Evolutionary conservation across 495 filamentous ascomycete species (phyloP), one percentile per base, ranked within the genome.

Genomic region (Daldinia childiae): DNA sequence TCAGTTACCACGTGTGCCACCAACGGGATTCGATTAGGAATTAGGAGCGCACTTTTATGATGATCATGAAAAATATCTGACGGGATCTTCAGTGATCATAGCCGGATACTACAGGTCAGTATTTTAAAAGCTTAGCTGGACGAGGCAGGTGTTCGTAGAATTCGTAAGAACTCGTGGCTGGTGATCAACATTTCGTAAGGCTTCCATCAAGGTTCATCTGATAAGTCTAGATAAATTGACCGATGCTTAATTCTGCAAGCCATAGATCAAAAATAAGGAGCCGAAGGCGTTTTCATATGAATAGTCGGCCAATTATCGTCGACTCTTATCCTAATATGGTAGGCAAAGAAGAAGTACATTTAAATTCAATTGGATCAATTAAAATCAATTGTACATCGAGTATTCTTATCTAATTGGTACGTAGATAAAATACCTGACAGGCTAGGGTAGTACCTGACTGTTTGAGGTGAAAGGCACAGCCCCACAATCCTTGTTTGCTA

Each of bases 391-490:
- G 29, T 30, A 8, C 12, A 52, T 52, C 2, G 50, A 30, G 12
- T 54, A 30, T 30, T 17, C 15, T 26, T 17, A n/a, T 29, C 24
- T 15, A 30, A n/a, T 54, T 14, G 50, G 27, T 54, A 27, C 24
- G 1, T 30, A 19, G 5, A 24, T 32, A 27, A 36, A 3, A n/a
- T 56, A 55, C 51, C 27, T 55, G 14, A 41, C 15, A 17, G n/a
- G 8, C 43, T 12, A 41, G 17, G 62, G n/a, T 64, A 0, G 41
- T 51, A 24, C 43, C 38, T 3, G 34, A 36, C 34, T 64, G 69
- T 72, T 72, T 72, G 69, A 72, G 41, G 59, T 72, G 2, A 27
- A 56, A 55, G 64, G 69, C 64, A 54, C 64, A 72, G 69, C 69
- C 59, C 24, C 9, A 52, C 39, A 59, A 64, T 54, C 69, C 69